Percentiles rank a stretch among this genome's conserved stretches.
Evolutionary conservation across 768 basidiomycete genomes (phyloP).

Genomic region (Leccinum truebloodii): DNA sequence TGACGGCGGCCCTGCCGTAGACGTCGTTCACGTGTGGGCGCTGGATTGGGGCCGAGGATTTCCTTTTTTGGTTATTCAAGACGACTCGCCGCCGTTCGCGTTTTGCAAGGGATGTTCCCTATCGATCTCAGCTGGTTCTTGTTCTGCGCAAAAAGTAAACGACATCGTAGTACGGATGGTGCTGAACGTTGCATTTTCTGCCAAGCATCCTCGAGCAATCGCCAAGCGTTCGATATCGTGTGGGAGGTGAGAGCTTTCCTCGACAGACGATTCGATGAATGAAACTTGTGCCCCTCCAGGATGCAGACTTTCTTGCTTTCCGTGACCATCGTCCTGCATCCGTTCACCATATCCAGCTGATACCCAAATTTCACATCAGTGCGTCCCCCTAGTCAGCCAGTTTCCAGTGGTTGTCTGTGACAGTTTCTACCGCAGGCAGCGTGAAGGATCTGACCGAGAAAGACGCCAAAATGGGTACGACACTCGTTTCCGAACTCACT

Average conservation of each 20-base stretch:
- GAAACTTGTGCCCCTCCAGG: slow-evolving; percentile 31
- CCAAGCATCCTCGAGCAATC: slow-evolving; percentile 37
- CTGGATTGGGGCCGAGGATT: slow-evolving; percentile 1
- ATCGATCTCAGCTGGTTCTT: neutral
- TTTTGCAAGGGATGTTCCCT: neutral
- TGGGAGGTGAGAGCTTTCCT: slow-evolving; percentile 43
- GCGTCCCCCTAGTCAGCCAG: slow-evolving; percentile 6
- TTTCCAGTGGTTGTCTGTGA: neutral
- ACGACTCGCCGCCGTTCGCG: too few relatives aligned
- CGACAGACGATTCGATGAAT: neutral
- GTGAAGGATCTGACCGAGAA: slow-evolving; percentile 46
- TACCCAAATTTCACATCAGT: slow-evolving; percentile 57
- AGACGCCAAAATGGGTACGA: slow-evolving; percentile 53
- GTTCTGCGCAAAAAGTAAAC: neutral
- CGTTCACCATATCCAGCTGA: slow-evolving; percentile 49
- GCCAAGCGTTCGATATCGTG: slow-evolving; percentile 44
- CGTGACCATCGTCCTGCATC: slow-evolving; percentile 51
- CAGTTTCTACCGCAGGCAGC: slow-evolving; percentile 42
- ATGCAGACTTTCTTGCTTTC: slow-evolving; percentile 52
- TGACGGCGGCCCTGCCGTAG: neutral
- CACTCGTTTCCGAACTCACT: neutral
- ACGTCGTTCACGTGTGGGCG: slow-evolving; percentile 3
- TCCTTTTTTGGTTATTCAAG: slow-evolving; percentile 13
- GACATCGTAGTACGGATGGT: neutral
- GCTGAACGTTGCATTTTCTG: slow-evolving; percentile 40